phyloP scores from a whole-genome alignment of 2,329 filamentous ascomycete species.

The Tolypocladium tundrense region DNA sequence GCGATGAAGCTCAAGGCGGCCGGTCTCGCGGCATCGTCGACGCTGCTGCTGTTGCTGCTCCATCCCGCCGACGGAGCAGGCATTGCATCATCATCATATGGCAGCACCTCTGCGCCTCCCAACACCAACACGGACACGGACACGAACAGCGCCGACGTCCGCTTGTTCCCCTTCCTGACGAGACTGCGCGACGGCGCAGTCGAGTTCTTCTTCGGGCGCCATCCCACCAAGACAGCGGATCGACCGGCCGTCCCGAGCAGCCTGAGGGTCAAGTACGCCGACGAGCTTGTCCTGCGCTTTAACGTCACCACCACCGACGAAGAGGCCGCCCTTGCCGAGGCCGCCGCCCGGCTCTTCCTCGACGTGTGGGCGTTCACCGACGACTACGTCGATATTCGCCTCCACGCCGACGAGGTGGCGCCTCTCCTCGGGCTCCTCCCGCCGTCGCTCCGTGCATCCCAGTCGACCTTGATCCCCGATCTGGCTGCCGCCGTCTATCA shows the following conservation, averaged over 20 bases:
- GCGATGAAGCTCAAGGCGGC: background rate
- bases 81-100: background rate
- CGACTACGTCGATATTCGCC: slow-evolving; percentile 74
- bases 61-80: background rate
- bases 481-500: slow-evolving; percentile 67
- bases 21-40: background rate
- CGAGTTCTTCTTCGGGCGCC: slow-evolving; percentile 38
- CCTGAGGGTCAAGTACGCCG: slow-evolving; percentile 48
- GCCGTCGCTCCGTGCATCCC: slow-evolving; percentile 56
- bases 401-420: slow-evolving; percentile 67
- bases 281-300: slow-evolving; percentile 85
- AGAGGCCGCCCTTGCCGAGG: slow-evolving; percentile 60
- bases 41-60: background rate
- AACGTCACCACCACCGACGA: slow-evolving; percentile 61
- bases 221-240: slow-evolving; percentile 20
- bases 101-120: background rate
- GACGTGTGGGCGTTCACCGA: slow-evolving; percentile 84
- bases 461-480: slow-evolving; percentile 70
- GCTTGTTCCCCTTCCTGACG: slow-evolving; percentile 36
- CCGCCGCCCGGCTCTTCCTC: slow-evolving; percentile 64
- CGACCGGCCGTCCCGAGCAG: slow-evolving; percentile 16
- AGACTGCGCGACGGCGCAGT: slow-evolving; percentile 40
- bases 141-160: slow-evolving; percentile 7
- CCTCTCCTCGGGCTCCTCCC: slow-evolving; percentile 73
- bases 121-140: background rate